phyloP scores from a whole-genome alignment of 129 eudicot genomes.

The Pittosporum tobira region DNA sequence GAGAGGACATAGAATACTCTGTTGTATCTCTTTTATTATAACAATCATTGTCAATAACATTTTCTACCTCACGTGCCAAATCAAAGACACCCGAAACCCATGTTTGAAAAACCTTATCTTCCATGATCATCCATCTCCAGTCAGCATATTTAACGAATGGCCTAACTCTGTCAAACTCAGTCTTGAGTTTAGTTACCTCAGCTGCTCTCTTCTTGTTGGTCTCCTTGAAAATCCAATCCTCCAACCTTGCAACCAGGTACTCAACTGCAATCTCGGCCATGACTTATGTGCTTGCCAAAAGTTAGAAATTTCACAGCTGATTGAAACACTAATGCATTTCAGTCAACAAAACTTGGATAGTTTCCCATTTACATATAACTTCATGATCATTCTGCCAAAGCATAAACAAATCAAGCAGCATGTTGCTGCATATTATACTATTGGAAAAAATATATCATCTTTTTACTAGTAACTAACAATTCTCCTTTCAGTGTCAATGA shows the following conservation, averaged over 20 bases:
- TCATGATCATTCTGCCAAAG: not conserved
- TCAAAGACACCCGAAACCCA: conserved; percentile 10
- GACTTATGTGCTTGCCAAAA: not conserved
- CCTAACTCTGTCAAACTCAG: conserved; percentile 3
- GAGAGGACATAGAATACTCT: conserved; percentile 11
- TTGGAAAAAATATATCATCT: too few species aligned
- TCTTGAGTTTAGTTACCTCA: conserved; percentile 4
- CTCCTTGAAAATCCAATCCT: conserved; percentile 18
- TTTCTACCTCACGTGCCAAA: conserved; percentile 12
- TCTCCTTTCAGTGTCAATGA: too few species aligned
- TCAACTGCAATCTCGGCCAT: conserved; percentile 17
- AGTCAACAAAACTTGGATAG: not conserved
- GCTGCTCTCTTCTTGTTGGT: conserved; percentile 13
- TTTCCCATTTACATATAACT: not conserved
- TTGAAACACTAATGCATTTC: not conserved
- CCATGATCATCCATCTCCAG: conserved; percentile 6
- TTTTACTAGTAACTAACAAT: too few species aligned
- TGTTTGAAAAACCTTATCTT: not conserved
- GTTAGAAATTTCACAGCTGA: not conserved
- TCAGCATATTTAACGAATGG: conserved; percentile 10
- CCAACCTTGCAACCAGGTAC: conserved; percentile 13
- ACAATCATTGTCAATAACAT: conserved; percentile 8
- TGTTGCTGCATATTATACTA: too few species aligned
- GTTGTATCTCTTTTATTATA: conserved; percentile 6
- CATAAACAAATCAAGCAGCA: not conserved